Conservation (phyloP, 1,139 yeast genomes). For the Candida labiduridarum region DNA sequence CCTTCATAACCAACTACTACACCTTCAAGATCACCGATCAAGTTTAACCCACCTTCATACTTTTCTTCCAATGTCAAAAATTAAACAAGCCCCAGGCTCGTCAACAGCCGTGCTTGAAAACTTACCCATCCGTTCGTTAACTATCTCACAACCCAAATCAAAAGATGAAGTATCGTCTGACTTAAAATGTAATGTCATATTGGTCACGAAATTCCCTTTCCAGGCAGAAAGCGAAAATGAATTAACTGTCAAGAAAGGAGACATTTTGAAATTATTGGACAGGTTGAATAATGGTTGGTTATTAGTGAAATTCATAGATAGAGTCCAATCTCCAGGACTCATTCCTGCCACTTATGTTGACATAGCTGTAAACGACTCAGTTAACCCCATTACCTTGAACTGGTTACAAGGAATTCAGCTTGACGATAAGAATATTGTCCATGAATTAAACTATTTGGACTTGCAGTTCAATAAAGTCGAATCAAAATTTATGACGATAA, state of each 20-base stretch:
- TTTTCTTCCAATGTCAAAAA: background rate
- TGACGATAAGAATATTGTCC: conserved; percentile 6
- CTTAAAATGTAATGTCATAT: conserved; percentile 34
- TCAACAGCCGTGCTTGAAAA: background rate
- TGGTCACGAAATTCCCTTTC: conserved; percentile 42
- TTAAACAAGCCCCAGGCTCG: background rate
- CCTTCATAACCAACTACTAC: background rate
- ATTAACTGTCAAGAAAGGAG: conserved; percentile 41
- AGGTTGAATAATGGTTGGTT: conserved; percentile 47
- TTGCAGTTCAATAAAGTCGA: conserved; percentile 17
- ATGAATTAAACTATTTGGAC: conserved; percentile 18
- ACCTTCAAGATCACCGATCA: background rate
- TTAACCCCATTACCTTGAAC: conserved; percentile 37
- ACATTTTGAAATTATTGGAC: conserved; percentile 41
- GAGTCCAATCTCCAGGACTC: conserved; percentile 37
- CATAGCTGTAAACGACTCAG: conserved; percentile 45
- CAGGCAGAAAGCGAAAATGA: conserved; percentile 37
- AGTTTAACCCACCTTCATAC: no score
- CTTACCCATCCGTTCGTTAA: conserved; percentile 12
- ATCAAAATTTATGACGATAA: conserved; percentile 29
- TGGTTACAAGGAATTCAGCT: conserved; percentile 29
- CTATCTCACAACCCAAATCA: conserved; percentile 15
- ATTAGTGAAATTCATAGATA: conserved; percentile 44
- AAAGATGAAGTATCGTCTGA: conserved; percentile 4
- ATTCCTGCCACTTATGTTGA: conserved; percentile 49